Conservation (phyloP, 2,329 filamentous ascomycete species). For the Curvularia sp. region DNA sequence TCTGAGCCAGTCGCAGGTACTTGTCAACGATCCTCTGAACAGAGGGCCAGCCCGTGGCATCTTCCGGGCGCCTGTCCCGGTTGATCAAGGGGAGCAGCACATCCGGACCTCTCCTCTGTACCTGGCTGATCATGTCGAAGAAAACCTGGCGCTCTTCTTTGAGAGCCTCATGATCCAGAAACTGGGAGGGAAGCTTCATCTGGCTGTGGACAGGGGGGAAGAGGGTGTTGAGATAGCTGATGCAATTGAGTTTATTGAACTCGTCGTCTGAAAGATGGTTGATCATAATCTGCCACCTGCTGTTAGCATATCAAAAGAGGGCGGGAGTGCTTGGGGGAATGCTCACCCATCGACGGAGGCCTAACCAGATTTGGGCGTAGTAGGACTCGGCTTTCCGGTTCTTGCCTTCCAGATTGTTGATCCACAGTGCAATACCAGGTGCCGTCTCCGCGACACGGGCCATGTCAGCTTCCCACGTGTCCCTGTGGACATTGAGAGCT, state of each 20-base stretch:
- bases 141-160: conserved; percentile 66
- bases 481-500: conserved; percentile 60
- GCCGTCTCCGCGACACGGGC: conserved; percentile 59
- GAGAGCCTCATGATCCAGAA: conserved; percentile 61
- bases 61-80: conserved; percentile 60
- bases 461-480: conserved; percentile 56
- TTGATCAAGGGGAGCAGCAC: conserved; percentile 63
- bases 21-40: conserved; percentile 60
- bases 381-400: conserved; percentile 47
- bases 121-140: conserved; percentile 67
- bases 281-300: conserved; percentile 61
- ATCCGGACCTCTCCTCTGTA: conserved; percentile 63
- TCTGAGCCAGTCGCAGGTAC: conserved; percentile 66
- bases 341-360: conserved; percentile 68
- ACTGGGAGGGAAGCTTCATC: conserved; percentile 55
- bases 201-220: conserved; percentile 62
- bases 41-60: conserved; percentile 64
- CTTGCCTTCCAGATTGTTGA: conserved; percentile 58
- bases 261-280: conserved; percentile 69
- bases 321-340: conserved; percentile 6
- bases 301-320: conserved; percentile 14
- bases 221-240: conserved; percentile 72
- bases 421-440: conserved; percentile 64
- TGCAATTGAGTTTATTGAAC: conserved; percentile 70
- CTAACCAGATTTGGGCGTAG: conserved; percentile 69